Base-by-base conservation (phyloP, 129 eudicot genomes). In the sunflower (Helianthus annuus) region DNA sequence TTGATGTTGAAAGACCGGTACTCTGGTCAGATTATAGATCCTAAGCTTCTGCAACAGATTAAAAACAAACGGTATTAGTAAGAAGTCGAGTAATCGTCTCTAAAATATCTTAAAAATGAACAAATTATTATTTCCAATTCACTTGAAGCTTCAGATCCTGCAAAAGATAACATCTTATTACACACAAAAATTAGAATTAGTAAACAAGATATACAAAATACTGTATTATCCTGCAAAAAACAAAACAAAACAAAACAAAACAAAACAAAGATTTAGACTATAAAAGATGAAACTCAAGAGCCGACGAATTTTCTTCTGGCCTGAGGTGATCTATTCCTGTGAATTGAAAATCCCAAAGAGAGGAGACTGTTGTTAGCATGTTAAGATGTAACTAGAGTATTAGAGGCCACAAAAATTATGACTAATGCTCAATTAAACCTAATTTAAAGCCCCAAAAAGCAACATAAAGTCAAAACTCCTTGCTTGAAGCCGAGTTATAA, bases 141-240 rank as follows among this genome's bases (percentile, higher is more conserved):
- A 84, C 84, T 79, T 52, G 80, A 78, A 85, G 70, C 74, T 78
- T 81, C 77, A 42, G 51, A 70, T 76, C 96, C 93, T 85, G 93
- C 91, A 89, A 32, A 32, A 85, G 77, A 83, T 61, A 77, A 73
- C 48, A 71, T 62, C 70, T 70, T 80, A 72, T 71, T 70, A 62
- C 65, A 67, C 62, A 16, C 42, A 78, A 38, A 51, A 5, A 66
- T 76, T 69, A 82, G 79, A 79, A 48, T 22, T 52, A 29, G 49
- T 14, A 66, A 16, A 54, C 24, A 59, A 14, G 10, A 42, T 6
- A 45, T 13, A 66, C 22, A 54, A 44, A 14, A 56, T 13, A 64
- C 60, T n/a, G 42, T 29, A 52, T 42, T 11, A 19, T 16, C 84
- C 88, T 84, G 88, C 83, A 76, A 77, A 48, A 66, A 16, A 67